Conservation (phyloP, 768 basidiomycete species). For the Mycena maculata region DNA sequence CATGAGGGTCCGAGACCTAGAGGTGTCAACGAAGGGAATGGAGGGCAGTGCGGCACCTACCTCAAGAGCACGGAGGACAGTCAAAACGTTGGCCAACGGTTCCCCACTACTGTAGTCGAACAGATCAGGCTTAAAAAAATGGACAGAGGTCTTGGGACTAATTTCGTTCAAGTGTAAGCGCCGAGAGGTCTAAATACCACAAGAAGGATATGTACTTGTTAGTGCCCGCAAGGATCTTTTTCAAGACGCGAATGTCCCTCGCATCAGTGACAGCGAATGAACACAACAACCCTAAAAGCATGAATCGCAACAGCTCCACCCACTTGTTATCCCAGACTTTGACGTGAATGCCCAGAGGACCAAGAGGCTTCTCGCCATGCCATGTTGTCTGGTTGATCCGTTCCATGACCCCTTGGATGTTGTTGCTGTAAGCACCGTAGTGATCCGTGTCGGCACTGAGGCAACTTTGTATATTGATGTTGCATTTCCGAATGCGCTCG, state of each 20-base stretch:
- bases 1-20: slow-evolving; percentile 80
- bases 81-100: slow-evolving; percentile 68
- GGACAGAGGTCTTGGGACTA: slow-evolving; percentile 64
- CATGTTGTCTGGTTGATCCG: slow-evolving; percentile 64
- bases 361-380: slow-evolving; percentile 75
- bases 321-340: slow-evolving; percentile 78
- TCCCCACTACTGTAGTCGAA: slow-evolving; percentile 88
- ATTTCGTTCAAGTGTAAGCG: neutral
- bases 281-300: slow-evolving; percentile 68
- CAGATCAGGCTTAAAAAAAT: slow-evolving; percentile 76
- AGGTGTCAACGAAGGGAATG: slow-evolving; percentile 26
- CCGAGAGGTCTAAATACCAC: neutral
- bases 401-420: slow-evolving; percentile 68
- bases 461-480: slow-evolving; percentile 62
- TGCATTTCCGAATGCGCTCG: slow-evolving; percentile 56
- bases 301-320: slow-evolving; percentile 70
- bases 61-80: slow-evolving; percentile 84
- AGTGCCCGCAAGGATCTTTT: slow-evolving; percentile 62
- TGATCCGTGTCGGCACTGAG: slow-evolving; percentile 66
- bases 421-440: slow-evolving; percentile 69
- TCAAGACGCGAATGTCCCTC: slow-evolving; percentile 69
- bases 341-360: slow-evolving; percentile 85
- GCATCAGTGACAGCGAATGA: slow-evolving; percentile 82
- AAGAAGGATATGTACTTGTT: slow-evolving; percentile 73
- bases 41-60: slow-evolving; percentile 55